Base-by-base conservation (phyloP, 345 rosid genomes). In the Pistacia atlantica region DNA sequence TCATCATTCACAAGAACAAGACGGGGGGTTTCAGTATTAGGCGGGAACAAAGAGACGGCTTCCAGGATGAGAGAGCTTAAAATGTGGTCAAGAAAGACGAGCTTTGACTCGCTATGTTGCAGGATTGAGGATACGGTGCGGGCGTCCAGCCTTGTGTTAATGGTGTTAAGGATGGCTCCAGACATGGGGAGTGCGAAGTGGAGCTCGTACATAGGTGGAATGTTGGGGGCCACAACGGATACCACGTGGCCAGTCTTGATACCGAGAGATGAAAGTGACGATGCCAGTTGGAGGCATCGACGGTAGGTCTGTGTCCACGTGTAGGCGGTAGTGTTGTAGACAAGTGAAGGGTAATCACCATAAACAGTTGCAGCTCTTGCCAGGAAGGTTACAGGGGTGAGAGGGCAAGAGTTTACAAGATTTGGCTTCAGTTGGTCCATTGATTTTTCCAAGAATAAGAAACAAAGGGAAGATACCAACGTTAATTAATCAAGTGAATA, bases 151-250 rank as follows among this genome's bases (percentile, higher is more conserved):
- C 94, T 91, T 0, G 86, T 82, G 78, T 88, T 90, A 81, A 90
- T 70, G 86, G 79, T 90, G 79, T 86, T 87, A 51, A 88, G 82
- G 59, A 90, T 71, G 33, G 90, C 92, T 0, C 94, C 92, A 11
- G 92, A 80, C 92, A 88, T 87, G 55, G 94, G 94, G 7, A 90
- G 89, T 1, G 88, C 92, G 28, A 90, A 90, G 59, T 88, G 94
- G 52, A 90, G 92, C 80, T 90, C 94, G 73, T 88, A 88, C 80
- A 88, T 86, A 49, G 89, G 77, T 2, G 94, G 87, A 14, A 77
- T 76, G 75, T 84, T 90, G 70, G 92, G 94, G 20, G 89, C 84
- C 25, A 90, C 60, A 8, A 89, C 90, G 68, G 92, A 87, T 25
- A 90, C 90, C 0, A 90, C 90, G n/a, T 90, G 74, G 49, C 89